phyloP scores from a whole-genome alignment of 208 protist genomes.

The Leishmania aethiopica region DNA sequence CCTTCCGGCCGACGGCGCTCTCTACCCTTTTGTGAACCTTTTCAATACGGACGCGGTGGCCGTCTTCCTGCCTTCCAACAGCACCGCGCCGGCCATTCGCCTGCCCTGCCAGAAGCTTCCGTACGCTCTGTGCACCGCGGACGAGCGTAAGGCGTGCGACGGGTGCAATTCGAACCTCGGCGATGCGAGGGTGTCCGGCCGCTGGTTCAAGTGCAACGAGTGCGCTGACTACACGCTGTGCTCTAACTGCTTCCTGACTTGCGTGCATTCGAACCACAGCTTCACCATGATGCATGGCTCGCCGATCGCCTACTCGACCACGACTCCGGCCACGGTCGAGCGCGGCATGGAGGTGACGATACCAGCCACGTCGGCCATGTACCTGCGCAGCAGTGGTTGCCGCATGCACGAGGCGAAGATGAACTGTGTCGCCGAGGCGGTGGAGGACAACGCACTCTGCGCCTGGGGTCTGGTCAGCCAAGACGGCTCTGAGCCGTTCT shows the following conservation, averaged over 20 bases:
- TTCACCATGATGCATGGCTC: conserved; percentile 84
- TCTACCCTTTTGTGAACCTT: conserved; percentile 89
- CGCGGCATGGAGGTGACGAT: conserved; percentile 78
- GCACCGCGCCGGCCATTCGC: conserved; percentile 47
- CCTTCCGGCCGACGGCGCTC: conserved; percentile 50
- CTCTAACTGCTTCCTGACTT: conserved; percentile 73
- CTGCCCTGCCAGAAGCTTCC: conserved; percentile 76
- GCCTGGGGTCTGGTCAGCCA: conserved; percentile 80
- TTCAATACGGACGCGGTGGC: conserved; percentile 91
- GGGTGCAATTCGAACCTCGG: conserved; percentile 64
- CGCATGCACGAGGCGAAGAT: conserved; percentile 66
- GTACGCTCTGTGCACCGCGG: conserved; percentile 54
- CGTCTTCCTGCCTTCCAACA: conserved; percentile 78
- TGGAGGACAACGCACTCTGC: conserved; percentile 70
- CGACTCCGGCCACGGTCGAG: conserved; percentile 42
- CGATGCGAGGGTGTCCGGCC: conserved; percentile 46
- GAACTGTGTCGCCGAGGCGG: conserved; percentile 75
- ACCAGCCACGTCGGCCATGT: conserved; percentile 61
- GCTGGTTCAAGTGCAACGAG: conserved; percentile 92
- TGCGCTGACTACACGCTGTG: conserved; percentile 90
- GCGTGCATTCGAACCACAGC: conserved; percentile 82
- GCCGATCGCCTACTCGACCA: conserved; percentile 58
- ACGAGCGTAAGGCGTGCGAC: conserved; percentile 71
- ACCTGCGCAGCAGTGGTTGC: conserved; percentile 84
- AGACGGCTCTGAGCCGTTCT: conserved; percentile 42